These are phyloP conservation scores for Ceratocystiopsis brevicomis DNA, from an alignment of 2,329 filamentous ascomycete genomes.

Conservation along the genomic window DNA sequence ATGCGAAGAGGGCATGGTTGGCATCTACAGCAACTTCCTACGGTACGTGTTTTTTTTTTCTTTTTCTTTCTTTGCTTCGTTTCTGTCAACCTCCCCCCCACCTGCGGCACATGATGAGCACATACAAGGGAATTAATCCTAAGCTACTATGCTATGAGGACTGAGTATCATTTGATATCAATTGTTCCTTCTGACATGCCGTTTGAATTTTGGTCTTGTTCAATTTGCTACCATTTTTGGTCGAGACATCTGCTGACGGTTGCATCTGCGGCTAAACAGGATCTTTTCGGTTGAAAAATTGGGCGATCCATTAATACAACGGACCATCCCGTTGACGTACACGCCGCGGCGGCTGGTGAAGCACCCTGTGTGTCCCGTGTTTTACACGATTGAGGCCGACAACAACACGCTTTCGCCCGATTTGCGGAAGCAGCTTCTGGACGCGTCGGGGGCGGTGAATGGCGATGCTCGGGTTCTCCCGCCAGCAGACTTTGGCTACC, in stretches of 20 bases:
- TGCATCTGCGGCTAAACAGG: conserved; percentile 20
- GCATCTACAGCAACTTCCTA: conserved; percentile 73
- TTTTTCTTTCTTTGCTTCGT: conserved; percentile 13
- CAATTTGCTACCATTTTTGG: not conserved
- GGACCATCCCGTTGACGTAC: conserved; percentile 70
- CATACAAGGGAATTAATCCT: conserved; percentile 29
- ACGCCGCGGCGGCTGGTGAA: conserved; percentile 77
- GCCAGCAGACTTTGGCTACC: conserved; percentile 74
- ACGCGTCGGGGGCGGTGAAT: conserved; percentile 51
- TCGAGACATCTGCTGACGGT: no score
- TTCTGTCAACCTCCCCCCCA: conserved; percentile 11
- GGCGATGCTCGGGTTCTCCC: conserved; percentile 53
- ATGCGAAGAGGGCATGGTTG: conserved; percentile 83
- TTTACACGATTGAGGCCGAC: conserved; percentile 87
- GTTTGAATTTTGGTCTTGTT: conserved; percentile 1
- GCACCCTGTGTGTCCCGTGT: conserved; percentile 72
- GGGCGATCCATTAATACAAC: conserved; percentile 68
- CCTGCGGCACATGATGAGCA: conserved; percentile 34
- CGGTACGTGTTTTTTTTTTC: conserved; percentile 35
- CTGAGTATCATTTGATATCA: conserved; percentile 42
- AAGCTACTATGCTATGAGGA: conserved; percentile 37
- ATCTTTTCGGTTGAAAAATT: conserved; percentile 86
- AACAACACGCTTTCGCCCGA: conserved; percentile 74
- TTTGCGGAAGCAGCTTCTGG: conserved; percentile 55
- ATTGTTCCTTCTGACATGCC: conserved; percentile 91